Conservation (phyloP, 108 stramenopile genomes). For the Nannochloropsis oceanica region DNA sequence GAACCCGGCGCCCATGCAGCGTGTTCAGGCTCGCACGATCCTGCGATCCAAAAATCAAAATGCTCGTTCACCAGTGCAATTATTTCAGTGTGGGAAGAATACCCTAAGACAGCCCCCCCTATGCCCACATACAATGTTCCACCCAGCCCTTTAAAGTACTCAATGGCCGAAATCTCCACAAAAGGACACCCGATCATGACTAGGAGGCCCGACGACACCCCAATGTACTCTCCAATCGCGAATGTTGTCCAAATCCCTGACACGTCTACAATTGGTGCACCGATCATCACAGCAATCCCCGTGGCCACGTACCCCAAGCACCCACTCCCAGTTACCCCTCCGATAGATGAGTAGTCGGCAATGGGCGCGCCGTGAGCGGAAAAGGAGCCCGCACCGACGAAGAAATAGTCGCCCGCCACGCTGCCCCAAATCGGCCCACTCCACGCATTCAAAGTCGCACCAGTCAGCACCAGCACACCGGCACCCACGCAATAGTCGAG, state of each 20-base stretch:
- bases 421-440: not conserved
- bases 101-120: not conserved
- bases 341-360: not conserved
- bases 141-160: not conserved
- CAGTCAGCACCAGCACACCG: not conserved
- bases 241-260: not conserved
- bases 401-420: not conserved
- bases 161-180: not conserved
- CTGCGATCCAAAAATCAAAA: not conserved
- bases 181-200: not conserved
- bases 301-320: not conserved
- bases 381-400: not conserved
- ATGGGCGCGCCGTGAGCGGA: not conserved
- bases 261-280: not conserved
- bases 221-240: not conserved
- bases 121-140: not conserved
- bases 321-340: not conserved
- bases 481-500: not conserved
- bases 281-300: not conserved
- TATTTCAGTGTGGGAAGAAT: not conserved
- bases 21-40: not conserved
- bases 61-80: not conserved
- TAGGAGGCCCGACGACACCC: not conserved
- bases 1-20: not conserved
- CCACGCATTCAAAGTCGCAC: not conserved